Conservation (phyloP, 164 flowering plant genomes). For the Nelumbo lutea region DNA sequence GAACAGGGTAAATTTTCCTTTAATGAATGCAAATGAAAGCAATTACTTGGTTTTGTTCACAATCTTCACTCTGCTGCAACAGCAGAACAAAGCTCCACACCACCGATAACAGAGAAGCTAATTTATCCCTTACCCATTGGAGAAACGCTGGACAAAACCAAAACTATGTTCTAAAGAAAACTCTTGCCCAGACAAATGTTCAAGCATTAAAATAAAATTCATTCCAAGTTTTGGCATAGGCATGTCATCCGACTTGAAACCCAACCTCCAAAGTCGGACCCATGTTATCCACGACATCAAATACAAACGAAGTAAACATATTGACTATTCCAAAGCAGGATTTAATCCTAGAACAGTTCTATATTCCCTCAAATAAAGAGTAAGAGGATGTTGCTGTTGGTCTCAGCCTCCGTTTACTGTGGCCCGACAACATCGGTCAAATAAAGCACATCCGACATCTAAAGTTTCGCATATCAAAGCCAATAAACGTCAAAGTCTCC, state of each 20-base stretch:
- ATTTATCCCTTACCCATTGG: too few relatives aligned
- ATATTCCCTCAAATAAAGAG: background rate
- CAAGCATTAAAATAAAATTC: background rate
- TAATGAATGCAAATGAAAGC: background rate
- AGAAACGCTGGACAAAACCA: too few relatives aligned
- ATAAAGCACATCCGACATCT: too few relatives aligned
- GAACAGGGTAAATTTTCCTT: background rate
- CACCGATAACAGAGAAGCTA: too few relatives aligned
- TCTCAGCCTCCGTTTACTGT: background rate
- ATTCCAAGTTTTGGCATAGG: background rate
- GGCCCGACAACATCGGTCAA: background rate
- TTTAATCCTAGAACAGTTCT: background rate
- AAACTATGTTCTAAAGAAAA: too few relatives aligned
- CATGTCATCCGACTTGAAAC: background rate
- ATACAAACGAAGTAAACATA: too few relatives aligned
- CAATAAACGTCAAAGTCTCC: too few relatives aligned
- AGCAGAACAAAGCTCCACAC: too few relatives aligned
- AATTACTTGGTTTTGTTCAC: background rate
- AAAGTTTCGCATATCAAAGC: too few relatives aligned
- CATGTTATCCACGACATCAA: background rate
- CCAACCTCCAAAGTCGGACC: background rate
- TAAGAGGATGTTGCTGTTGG: background rate
- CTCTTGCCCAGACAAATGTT: background rate
- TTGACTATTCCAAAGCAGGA: background rate
- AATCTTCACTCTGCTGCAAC: too few relatives aligned